Evolutionary conservation across 192 early-diverging fungal genomes (phyloP).

Genomic region (Coemansia sp.): DNA sequence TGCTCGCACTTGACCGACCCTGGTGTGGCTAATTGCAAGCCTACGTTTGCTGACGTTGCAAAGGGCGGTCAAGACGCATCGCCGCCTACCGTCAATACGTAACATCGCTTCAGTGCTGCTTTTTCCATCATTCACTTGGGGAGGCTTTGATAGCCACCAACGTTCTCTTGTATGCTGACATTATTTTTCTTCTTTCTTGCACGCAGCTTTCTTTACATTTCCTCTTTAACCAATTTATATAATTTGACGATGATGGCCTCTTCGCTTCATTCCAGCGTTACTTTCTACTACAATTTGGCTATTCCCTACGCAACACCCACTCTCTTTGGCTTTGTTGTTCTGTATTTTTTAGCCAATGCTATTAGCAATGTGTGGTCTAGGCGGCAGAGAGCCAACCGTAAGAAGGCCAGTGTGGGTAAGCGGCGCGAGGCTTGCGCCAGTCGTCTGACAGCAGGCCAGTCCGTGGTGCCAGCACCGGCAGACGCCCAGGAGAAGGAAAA

Average conservation of each 20-base stretch:
- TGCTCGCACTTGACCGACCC: not conserved
- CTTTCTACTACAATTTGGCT: conserved; percentile 3
- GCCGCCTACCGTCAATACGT: not conserved
- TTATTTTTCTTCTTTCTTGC: not conserved
- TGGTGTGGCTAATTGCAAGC: conserved; percentile 9
- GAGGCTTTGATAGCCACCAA: not conserved
- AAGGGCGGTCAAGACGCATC: conserved; percentile 18
- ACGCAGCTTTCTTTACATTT: not conserved
- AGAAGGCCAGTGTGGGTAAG: conserved; percentile 2
- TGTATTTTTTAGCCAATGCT: not conserved
- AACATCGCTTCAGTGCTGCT: not conserved
- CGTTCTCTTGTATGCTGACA: not conserved
- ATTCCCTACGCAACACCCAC: not conserved
- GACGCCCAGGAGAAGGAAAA: conserved; percentile 3
- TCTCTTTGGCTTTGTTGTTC: not conserved
- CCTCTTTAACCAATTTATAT: not conserved
- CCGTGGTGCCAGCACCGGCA: not conserved
- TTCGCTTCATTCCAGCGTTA: not conserved
- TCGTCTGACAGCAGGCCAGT: not conserved
- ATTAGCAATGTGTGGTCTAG: not conserved
- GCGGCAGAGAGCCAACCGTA: not conserved
- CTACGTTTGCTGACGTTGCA: conserved; percentile 49
- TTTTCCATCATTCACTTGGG: not conserved
- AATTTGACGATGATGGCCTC: not conserved
- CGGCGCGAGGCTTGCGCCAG: conserved; percentile 13